Evolutionary conservation across 2,329 filamentous ascomycete genomes (phyloP).

Genomic region (Aspergillus sp.): DNA sequence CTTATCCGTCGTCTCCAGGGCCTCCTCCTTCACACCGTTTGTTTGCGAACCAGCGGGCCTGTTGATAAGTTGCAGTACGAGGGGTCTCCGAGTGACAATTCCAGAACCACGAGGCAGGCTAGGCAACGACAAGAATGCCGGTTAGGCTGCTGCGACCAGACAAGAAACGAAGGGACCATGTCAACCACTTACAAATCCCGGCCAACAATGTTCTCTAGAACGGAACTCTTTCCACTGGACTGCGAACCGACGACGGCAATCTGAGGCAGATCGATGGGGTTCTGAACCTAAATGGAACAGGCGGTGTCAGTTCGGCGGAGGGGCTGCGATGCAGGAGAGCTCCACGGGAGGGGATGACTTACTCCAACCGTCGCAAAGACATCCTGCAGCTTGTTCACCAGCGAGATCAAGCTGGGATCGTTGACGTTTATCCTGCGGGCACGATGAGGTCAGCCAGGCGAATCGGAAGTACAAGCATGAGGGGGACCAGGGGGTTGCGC

Average conservation of each 20-base stretch:
- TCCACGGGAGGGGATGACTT: slow-evolving; percentile 40
- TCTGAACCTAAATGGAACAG: slow-evolving; percentile 70
- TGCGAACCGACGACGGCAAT: slow-evolving; percentile 98
- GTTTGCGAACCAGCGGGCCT: slow-evolving; percentile 65
- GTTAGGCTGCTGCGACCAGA: slow-evolving; percentile 29
- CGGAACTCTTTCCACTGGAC: slow-evolving; percentile 98
- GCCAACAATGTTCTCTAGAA: slow-evolving; percentile 97
- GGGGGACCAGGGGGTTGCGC: slow-evolving; percentile 35
- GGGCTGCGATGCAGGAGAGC: slow-evolving; percentile 8
- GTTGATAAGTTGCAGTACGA: slow-evolving; percentile 98
- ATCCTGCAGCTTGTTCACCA: slow-evolving; percentile 99
- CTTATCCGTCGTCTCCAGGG: slow-evolving; percentile 71
- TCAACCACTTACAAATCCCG: slow-evolving; percentile 82
- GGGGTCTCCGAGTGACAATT: slow-evolving; percentile 93
- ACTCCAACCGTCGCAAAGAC: slow-evolving; percentile 95
- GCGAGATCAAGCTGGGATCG: slow-evolving; percentile 69
- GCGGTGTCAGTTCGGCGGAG: slow-evolving; percentile 29
- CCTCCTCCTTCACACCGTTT: slow-evolving; percentile 72
- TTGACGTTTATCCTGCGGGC: slow-evolving; percentile 67
- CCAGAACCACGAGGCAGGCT: slow-evolving; percentile 96
- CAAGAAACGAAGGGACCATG: background rate
- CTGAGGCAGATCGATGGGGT: slow-evolving; percentile 97
- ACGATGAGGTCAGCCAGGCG: slow-evolving; percentile 30
- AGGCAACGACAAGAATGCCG: slow-evolving; percentile 17
- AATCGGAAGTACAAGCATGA: slow-evolving; percentile 21